Evolutionary conservation across 352 stramenopile species (phyloP), one percentile per base, ranked within the genome.

Genomic region (Phytophthora fragariae): DNA sequence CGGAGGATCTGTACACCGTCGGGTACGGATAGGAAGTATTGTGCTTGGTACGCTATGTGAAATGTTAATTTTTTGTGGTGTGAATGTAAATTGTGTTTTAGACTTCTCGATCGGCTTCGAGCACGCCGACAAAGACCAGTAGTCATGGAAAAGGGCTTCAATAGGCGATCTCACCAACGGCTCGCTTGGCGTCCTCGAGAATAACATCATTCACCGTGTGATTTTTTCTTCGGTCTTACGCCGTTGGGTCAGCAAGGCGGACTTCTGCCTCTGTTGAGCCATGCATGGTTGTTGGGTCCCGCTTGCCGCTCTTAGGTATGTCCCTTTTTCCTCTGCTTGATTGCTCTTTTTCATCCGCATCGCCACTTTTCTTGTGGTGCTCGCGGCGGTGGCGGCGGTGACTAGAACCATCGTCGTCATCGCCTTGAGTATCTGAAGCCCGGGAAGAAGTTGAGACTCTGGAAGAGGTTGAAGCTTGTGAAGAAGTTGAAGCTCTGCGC

Each of bases 1-100:
- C 68, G 84, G 86, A 1, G 86, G 84, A 15, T 85, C 81, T 3
- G 65, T 64, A 29, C 72, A 72, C 24, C 75, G 82, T n/a, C 66
- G 11, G 49, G 58, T 68, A 62, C 27, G 55, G 19, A 21, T 46
- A 15, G 35, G 12, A 31, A 31, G 29, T 8, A 31, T 31, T 31
- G 29, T 31, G 29, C 29, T 31, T 31, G 29, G 29, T 31, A 31
- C 29, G 29, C 29, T 31, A 31, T 4, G 29, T 46, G 39, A 46
- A 46, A 9, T 46, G 8, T 46, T 46, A 46, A 46, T n/a, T 12
- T 8, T 31, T 46, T 46, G 39, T n/a, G 39, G 12, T 46, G 39
- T 46, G 39, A 31, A 37, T n/a, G 19, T 46, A 17, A 58, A 11
- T n/a, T 44, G 8, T 65, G 21, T 12, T 12, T 44, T 55, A 65